Conservation (phyloP, 768 basidiomycete genomes). For the Boletus reticulatus region DNA sequence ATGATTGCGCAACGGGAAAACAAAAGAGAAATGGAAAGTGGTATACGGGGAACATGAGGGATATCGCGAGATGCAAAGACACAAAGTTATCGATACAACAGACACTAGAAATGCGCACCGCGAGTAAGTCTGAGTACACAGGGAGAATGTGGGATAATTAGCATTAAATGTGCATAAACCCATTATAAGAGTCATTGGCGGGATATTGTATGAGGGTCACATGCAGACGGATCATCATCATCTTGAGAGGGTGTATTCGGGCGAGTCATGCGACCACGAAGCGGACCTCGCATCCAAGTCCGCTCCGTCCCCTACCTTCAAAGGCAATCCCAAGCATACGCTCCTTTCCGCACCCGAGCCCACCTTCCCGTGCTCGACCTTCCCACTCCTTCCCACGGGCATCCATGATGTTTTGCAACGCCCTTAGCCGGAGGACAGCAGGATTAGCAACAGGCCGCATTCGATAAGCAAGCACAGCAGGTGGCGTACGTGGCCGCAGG, state of each 20-base stretch:
- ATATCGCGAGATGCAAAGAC: conserved; percentile 22
- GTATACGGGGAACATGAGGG: conserved; percentile 7
- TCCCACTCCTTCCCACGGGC: conserved; percentile 46
- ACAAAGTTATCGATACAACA: conserved; percentile 28
- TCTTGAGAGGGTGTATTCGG: background rate
- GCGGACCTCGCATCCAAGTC: conserved; percentile 42
- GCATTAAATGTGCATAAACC: conserved; percentile 32
- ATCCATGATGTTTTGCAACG: conserved; percentile 55
- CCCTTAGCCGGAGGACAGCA: conserved; percentile 53
- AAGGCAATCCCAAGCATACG: conserved; percentile 57
- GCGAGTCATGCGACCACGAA: conserved; percentile 28
- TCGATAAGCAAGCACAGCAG: conserved; percentile 38
- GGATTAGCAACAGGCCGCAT: conserved; percentile 62
- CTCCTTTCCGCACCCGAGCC: conserved; percentile 55
- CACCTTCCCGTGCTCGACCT: conserved; percentile 46
- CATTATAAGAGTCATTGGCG: conserved; percentile 27
- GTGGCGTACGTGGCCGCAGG: conserved; percentile 38
- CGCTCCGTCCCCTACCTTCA: conserved; percentile 59
- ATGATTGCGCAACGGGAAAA: conserved; percentile 3
- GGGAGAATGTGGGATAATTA: conserved; percentile 17
- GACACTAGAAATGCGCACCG: conserved; percentile 5
- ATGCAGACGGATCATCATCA: conserved; percentile 3
- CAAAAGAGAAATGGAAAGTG: background rate
- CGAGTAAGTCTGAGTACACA: conserved; percentile 2
- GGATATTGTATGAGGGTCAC: conserved; percentile 4